Conservation (phyloP, 805 yeast genomes). For the Tetrapisispora pingtungensis region DNA sequence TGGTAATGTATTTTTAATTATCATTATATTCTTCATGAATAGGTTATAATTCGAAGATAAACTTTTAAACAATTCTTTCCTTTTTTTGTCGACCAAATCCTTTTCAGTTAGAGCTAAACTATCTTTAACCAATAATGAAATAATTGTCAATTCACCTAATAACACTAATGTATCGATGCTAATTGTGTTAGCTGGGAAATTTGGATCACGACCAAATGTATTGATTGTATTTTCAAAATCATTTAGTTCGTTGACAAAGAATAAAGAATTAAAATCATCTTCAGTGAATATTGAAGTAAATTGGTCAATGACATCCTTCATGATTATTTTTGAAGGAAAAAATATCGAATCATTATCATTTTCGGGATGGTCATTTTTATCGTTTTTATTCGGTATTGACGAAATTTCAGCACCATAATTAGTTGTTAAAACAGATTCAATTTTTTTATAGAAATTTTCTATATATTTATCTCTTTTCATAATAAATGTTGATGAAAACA, state of each 20-base stretch:
- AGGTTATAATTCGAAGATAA: slow-evolving; percentile 9
- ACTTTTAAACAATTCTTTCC: slow-evolving; percentile 6
- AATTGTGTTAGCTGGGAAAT: slow-evolving; percentile 11
- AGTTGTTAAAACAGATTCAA: slow-evolving; percentile 8
- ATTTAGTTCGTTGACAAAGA: background rate
- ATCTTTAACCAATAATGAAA: slow-evolving; percentile 19
- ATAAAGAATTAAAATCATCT: slow-evolving; percentile 1
- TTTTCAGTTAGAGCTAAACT: slow-evolving; percentile 16
- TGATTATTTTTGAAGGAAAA: slow-evolving; percentile 14
- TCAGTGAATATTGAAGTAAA: slow-evolving; percentile 8
- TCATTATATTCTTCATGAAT: slow-evolving; percentile 11
- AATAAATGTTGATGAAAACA: slow-evolving; percentile 15
- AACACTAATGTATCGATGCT: slow-evolving; percentile 14
- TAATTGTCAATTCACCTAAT: slow-evolving; percentile 15
- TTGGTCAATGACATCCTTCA: slow-evolving; percentile 14
- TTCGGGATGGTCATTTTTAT: background rate
- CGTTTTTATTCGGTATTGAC: background rate
- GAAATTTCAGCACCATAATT: slow-evolving; percentile 5
- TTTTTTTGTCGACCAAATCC: slow-evolving; percentile 10
- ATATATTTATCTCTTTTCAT: slow-evolving; percentile 18
- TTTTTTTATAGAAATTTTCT: slow-evolving; percentile 13
- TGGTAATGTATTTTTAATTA: slow-evolving; percentile 14
- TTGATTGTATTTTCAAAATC: slow-evolving; percentile 10
- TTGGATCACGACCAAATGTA: slow-evolving; percentile 16
- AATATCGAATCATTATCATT: background rate